Evolutionary conservation across 768 basidiomycete species (phyloP).

Genomic region (Boletellus ananiceps): DNA sequence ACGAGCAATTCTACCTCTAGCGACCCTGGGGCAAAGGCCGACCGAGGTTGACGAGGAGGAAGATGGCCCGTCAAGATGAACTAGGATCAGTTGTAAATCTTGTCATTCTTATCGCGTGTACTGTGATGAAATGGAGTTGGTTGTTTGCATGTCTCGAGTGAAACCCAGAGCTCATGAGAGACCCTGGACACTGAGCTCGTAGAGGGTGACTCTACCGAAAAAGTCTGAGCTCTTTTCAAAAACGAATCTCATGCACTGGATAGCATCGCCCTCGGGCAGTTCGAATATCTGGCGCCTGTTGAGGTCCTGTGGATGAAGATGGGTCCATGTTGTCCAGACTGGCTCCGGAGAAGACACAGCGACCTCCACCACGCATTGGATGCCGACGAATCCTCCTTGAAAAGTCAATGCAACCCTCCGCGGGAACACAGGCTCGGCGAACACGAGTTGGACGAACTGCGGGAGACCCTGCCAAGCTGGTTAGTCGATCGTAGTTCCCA

Average conservation of each 20-base stretch:
- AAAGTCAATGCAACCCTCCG: slow-evolving; percentile 60
- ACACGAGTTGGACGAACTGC: slow-evolving; percentile 67
- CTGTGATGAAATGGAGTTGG: slow-evolving; percentile 22
- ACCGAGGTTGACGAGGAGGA: slow-evolving; percentile 1
- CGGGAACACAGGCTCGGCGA: slow-evolving; percentile 50
- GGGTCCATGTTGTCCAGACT: slow-evolving; percentile 48
- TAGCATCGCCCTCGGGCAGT: slow-evolving; percentile 31
- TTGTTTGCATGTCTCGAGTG: slow-evolving; percentile 22
- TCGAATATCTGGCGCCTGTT: slow-evolving; percentile 70
- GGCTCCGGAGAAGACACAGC: slow-evolving; percentile 29
- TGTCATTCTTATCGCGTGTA: slow-evolving; percentile 14
- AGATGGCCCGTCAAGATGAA: neutral
- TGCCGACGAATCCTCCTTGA: slow-evolving; percentile 84
- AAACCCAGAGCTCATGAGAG: slow-evolving; percentile 1
- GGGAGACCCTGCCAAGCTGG: slow-evolving; percentile 57
- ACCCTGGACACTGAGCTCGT: slow-evolving; percentile 48
- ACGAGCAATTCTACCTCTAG: neutral
- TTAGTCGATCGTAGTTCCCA: slow-evolving; percentile 7
- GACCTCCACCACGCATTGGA: slow-evolving; percentile 49
- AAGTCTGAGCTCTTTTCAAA: slow-evolving; percentile 84
- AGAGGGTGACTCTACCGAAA: slow-evolving; percentile 75
- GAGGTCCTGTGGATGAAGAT: slow-evolving; percentile 75
- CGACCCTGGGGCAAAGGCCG: neutral
- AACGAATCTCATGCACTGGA: slow-evolving; percentile 54
- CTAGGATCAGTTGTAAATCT: slow-evolving; percentile 12